Conservation (phyloP, 345 rosid genomes). For the Bruguiera sexangula region DNA sequence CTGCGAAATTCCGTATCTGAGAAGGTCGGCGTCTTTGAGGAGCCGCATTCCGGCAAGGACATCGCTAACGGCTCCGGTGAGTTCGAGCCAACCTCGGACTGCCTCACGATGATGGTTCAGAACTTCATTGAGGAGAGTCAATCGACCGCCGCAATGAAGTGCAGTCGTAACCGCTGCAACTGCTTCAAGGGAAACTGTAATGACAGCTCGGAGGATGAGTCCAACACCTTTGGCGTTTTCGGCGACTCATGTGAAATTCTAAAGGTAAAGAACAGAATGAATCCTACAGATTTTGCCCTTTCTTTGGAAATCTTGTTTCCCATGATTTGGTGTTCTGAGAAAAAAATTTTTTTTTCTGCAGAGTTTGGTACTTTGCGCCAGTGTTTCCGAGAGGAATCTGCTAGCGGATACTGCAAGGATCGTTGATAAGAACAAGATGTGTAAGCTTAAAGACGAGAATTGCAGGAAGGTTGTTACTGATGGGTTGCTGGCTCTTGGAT, state of each 20-base stretch:
- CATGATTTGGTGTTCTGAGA: background rate
- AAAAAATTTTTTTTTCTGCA: slow-evolving; percentile 20
- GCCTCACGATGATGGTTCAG: slow-evolving; percentile 71
- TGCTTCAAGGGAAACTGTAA: slow-evolving; percentile 59
- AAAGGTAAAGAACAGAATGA: slow-evolving; percentile 40
- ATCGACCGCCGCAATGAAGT: slow-evolving; percentile 27
- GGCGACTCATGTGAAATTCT: slow-evolving; percentile 51
- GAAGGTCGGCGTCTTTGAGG: slow-evolving; percentile 33
- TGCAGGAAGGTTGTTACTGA: slow-evolving; percentile 52
- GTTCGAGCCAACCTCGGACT: slow-evolving; percentile 74
- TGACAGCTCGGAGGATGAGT: slow-evolving; percentile 76
- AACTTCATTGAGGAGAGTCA: slow-evolving; percentile 68
- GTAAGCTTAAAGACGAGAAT: slow-evolving; percentile 51
- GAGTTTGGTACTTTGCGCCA: slow-evolving; percentile 59
- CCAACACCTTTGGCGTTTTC: slow-evolving; percentile 30
- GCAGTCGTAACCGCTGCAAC: slow-evolving; percentile 52
- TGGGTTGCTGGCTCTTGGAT: slow-evolving; percentile 56
- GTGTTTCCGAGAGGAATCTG: slow-evolving; percentile 54
- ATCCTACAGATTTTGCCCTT: background rate
- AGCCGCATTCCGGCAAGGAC: slow-evolving; percentile 37
- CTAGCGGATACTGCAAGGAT: slow-evolving; percentile 60
- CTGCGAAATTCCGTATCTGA: slow-evolving; percentile 45
- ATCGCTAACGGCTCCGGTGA: slow-evolving; percentile 32
- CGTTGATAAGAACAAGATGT: slow-evolving; percentile 62
- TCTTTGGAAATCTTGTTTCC: background rate